Conservation (phyloP, 2,329 filamentous ascomycete genomes). For the Zopfia rhizophila region DNA sequence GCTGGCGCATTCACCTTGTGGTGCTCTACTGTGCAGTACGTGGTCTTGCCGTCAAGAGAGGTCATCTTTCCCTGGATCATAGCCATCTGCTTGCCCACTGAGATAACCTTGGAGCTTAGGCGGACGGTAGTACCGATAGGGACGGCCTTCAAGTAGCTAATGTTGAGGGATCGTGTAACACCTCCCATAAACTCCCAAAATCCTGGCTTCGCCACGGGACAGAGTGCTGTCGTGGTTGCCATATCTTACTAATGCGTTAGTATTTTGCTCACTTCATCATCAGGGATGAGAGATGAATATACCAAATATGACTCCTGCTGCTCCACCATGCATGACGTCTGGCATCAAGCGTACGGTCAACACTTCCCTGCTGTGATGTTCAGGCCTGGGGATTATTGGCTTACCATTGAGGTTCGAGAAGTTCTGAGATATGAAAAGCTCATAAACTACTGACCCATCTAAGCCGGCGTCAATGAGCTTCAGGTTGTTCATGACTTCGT, state of each 20-base stretch:
- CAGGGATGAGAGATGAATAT: conserved; percentile 1
- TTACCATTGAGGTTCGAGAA: conserved; percentile 54
- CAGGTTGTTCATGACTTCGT: conserved; percentile 49
- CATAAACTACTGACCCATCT: conserved; percentile 47
- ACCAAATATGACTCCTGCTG: conserved; percentile 52
- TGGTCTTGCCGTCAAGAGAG: conserved; percentile 58
- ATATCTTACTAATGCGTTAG: conserved; percentile 37
- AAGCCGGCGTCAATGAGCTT: conserved; percentile 49
- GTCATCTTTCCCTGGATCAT: conserved; percentile 63
- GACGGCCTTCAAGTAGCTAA: conserved; percentile 63
- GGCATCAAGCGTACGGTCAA: conserved; percentile 3
- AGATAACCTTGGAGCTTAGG: conserved; percentile 56
- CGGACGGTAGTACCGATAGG: conserved; percentile 58
- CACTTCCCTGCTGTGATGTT: conserved; percentile 14
- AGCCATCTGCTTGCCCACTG: conserved; percentile 63
- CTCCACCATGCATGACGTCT: conserved; percentile 55
- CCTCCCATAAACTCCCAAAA: conserved; percentile 66
- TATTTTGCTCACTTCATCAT: not conserved
- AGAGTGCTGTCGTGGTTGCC: conserved; percentile 61
- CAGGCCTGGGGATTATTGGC: no score
- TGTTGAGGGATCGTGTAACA: conserved; percentile 61
- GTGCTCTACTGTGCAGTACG: conserved; percentile 63
- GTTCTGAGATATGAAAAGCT: conserved; percentile 45
- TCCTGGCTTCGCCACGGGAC: conserved; percentile 59
- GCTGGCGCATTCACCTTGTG: conserved; percentile 62